phyloP scores from a whole-genome alignment of 2,329 filamentous ascomycete genomes.

The Pezicula carpinea region DNA sequence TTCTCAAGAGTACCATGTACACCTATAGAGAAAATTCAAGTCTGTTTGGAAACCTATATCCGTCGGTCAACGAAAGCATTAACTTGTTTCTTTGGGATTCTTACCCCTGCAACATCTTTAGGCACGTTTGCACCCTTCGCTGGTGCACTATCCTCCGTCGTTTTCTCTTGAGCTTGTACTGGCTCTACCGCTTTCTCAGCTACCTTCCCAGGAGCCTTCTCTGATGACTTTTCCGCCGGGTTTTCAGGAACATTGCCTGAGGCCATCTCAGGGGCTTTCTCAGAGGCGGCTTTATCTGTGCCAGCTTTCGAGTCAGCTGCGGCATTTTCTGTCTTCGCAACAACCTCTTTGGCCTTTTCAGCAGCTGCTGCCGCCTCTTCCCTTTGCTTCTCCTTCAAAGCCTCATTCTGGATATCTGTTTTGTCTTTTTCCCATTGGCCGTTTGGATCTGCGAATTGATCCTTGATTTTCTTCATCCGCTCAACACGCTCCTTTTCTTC shows the following conservation, averaged over 20 bases:
- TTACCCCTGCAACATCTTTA: no score
- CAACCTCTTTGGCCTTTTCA: background rate
- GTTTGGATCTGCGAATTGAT: slow-evolving; percentile 71
- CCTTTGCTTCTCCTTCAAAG: slow-evolving; percentile 49
- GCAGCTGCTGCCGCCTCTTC: slow-evolving; percentile 26
- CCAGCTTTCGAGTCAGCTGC: slow-evolving; percentile 7
- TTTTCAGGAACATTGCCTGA: background rate
- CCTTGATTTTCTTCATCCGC: slow-evolving; percentile 71
- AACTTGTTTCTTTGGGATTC: no score
- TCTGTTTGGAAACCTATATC: no score
- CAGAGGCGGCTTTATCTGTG: background rate
- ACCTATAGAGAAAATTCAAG: no score
- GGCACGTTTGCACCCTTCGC: background rate
- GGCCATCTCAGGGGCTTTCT: background rate
- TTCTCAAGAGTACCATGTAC: background rate
- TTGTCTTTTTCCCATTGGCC: slow-evolving; percentile 90
- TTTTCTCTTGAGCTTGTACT: background rate
- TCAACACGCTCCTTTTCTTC: slow-evolving; percentile 74
- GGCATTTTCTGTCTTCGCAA: slow-evolving; percentile 6
- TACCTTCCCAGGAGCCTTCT: background rate
- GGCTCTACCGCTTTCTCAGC: background rate
- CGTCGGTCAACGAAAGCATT: no score
- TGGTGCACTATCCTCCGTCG: background rate
- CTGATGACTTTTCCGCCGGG: background rate
- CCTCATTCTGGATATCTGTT: slow-evolving; percentile 66